phyloP scores from a whole-genome alignment of 768 basidiomycete genomes.

The Hygrophoropsis aurantiaca region DNA sequence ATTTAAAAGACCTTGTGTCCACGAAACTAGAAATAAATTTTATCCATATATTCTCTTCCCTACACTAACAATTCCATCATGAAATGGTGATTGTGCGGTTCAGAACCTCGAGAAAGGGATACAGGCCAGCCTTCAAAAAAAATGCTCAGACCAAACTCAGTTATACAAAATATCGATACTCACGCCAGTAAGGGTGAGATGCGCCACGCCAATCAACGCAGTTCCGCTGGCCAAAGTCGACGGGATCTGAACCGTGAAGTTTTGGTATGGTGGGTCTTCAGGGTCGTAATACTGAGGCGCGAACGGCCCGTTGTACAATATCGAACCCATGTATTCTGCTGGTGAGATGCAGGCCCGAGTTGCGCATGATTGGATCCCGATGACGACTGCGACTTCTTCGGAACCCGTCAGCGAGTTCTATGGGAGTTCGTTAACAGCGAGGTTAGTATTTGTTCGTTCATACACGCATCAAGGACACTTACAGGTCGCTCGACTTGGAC shows the following conservation, averaged over 20 bases:
- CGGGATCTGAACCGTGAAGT: constrained; percentile 45
- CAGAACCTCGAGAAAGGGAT: constrained; percentile 29
- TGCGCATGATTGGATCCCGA: constrained; percentile 42
- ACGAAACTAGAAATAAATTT: too few species aligned
- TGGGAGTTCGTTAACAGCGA: neutral
- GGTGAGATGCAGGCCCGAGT: constrained; percentile 24
- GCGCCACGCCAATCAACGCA: constrained; percentile 36
- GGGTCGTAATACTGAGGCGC: constrained; percentile 32
- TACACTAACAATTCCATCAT: too few species aligned
- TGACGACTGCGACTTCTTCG: constrained; percentile 45
- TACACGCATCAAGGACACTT: constrained; percentile 16
- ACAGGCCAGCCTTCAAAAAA: constrained; percentile 28
- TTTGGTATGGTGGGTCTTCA: constrained; percentile 40
- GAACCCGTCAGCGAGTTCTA: constrained; percentile 39
- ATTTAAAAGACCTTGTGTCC: too few species aligned
- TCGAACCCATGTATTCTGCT: constrained; percentile 34
- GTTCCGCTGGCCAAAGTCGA: constrained; percentile 21
- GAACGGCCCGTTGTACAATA: constrained; percentile 50
- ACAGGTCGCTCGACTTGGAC: constrained; percentile 52
- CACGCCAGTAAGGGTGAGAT: constrained; percentile 41
- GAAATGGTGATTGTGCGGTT: constrained; percentile 29
- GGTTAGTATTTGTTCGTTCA: too few species aligned
- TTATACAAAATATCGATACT: constrained; percentile 14
- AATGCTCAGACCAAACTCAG: neutral
- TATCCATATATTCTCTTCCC: too few species aligned